Base-by-base conservation (phyloP, 257 asterid species). In the Mentha longifolia region DNA sequence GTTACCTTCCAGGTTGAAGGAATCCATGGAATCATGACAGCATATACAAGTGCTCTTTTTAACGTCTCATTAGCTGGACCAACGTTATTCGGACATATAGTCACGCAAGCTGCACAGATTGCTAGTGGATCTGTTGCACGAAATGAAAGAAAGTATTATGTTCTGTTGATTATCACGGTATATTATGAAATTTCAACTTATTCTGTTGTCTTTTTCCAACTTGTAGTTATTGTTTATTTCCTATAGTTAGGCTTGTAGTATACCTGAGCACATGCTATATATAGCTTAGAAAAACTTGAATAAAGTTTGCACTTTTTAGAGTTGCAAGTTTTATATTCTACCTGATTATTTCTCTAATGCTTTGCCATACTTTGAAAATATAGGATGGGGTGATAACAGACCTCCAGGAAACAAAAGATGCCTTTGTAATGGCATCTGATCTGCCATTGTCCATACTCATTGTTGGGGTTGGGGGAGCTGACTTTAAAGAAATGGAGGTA, bases 401-500 rank as follows among this genome's bases (percentile, higher is more conserved):
- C 79, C 98, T 92, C 58, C 98, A 92, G 81, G 99, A 95, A 82
- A 95, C 99, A 22, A 95, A 87, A 84, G 97, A 95, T 50, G 97
- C 98, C 16, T 76, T 95, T 4, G 97, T 95, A 75, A 83, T 78
- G 84, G 99, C 98, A 41, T 92, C 99, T 10, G 99, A 95, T 86
- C 80, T 95, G 74, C 98, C 99, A 54, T 70, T 95, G 85, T 95
- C 99, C 72, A 88, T 95, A 75, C 90, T 95, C 11, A 95, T 90
- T 58, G 93, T 95, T 56, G 99, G 98, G 65, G 99, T 95, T 64
- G 99, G 99, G 76, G 99, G 99, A 71, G 99, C 99, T 11, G 99
- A 95, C 80, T 95, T 85, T 64, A 88, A 88, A 71, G 98, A 95
- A 83, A 95, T 95, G 99, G 99, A 95, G 96, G 99, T 95, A 78